phyloP scores from a whole-genome alignment of 192 early-diverging fungal genomes.

The Backusella sp. region DNA sequence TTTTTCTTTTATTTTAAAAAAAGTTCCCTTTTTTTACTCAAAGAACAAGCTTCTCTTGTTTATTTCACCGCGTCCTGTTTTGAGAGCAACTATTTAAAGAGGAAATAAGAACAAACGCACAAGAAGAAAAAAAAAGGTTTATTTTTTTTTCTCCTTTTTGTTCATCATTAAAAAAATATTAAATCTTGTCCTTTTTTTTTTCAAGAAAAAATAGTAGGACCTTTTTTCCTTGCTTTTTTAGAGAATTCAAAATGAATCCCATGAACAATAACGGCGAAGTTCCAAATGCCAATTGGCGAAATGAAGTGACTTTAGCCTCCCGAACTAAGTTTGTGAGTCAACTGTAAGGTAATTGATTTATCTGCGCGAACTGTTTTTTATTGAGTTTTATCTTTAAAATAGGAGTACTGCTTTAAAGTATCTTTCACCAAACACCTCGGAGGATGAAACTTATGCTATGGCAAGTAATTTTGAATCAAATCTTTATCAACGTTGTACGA shows the following conservation, averaged over 20 bases:
- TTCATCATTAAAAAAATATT: background rate
- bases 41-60: background rate
- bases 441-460: slow-evolving; percentile 27
- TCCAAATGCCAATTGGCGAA: slow-evolving; percentile 18
- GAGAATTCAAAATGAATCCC: slow-evolving; percentile 3
- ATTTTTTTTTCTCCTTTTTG: background rate
- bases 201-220: background rate
- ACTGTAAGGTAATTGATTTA: slow-evolving; percentile 18
- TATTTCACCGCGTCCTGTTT: background rate
- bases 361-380: slow-evolving; percentile 1
- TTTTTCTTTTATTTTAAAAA: background rate
- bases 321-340: slow-evolving; percentile 21
- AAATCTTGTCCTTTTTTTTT: background rate
- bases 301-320: slow-evolving; percentile 17
- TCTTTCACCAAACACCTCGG: slow-evolving; percentile 26
- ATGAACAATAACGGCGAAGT: background rate
- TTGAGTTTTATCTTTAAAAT: slow-evolving; percentile 9
- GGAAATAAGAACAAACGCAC: background rate
- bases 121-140: background rate
- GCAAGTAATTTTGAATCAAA: slow-evolving; percentile 32
- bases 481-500: slow-evolving; percentile 28
- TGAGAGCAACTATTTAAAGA: background rate
- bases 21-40: background rate
- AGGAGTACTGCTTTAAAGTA: slow-evolving; percentile 26
- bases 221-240: background rate